These are phyloP conservation scores for Globisporangium apiculatum DNA, from an alignment of 352 stramenopile genomes.

Conservation along the genomic window DNA sequence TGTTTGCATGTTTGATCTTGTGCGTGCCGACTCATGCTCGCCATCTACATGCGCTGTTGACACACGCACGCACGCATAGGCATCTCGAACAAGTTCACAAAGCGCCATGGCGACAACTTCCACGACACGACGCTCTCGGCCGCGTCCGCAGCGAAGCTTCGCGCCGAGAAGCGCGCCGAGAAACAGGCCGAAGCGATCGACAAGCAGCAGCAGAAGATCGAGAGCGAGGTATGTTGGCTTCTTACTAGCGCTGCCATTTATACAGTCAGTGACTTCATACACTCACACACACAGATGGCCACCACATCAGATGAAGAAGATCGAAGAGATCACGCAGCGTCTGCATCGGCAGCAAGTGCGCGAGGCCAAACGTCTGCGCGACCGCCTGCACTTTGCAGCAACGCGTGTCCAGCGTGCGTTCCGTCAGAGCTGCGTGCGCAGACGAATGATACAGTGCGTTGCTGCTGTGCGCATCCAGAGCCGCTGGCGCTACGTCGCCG, in stretches of 20 bases:
- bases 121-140: conserved; percentile 67
- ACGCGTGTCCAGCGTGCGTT: conserved; percentile 42
- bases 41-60: neutral
- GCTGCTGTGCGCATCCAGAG: conserved; percentile 39
- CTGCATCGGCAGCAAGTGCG: conserved; percentile 61
- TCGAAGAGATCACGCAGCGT: conserved; percentile 57
- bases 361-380: conserved; percentile 55
- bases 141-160: conserved; percentile 56
- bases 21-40: no score
- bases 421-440: conserved; percentile 16
- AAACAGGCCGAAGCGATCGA: conserved; percentile 61
- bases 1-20: no score
- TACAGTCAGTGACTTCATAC: neutral
- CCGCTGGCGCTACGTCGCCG: conserved; percentile 27
- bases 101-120: conserved; percentile 59
- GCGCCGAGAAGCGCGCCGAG: conserved; percentile 56
- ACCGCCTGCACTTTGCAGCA: conserved; percentile 41
- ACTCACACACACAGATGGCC: no score
- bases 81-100: conserved; percentile 82
- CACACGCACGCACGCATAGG: conserved; percentile 17
- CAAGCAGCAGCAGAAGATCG: conserved; percentile 77
- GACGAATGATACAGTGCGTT: conserved; percentile 11
- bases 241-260: neutral
- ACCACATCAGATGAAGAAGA: conserved; percentile 60
- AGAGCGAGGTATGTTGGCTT: conserved; percentile 37